Conservation (phyloP, 2,329 filamentous ascomycete species). For the Cordyceps javanica region DNA sequence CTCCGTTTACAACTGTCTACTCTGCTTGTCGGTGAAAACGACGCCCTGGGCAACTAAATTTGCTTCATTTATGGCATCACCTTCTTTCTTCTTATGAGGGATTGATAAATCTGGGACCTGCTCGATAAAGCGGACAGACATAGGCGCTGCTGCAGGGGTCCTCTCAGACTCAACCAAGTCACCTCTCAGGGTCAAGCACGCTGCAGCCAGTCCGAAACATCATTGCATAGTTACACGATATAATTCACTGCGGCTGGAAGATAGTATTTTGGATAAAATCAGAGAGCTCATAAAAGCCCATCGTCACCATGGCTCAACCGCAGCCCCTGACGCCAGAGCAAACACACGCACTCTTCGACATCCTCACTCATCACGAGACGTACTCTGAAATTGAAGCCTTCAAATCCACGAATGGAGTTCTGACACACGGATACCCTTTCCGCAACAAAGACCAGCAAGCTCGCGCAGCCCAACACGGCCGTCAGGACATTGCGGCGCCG, state of each 20-base stretch:
- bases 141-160: not conserved
- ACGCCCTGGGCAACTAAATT: not conserved
- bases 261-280: too few species aligned
- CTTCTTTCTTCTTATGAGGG: not conserved
- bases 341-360: conserved; percentile 50
- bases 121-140: not conserved
- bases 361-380: conserved; percentile 53
- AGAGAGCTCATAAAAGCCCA: too few species aligned
- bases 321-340: conserved; percentile 31
- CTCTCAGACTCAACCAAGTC: not conserved
- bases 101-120: not conserved
- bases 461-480: conserved; percentile 4
- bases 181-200: not conserved
- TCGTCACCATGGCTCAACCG: conserved; percentile 1
- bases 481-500: conserved; percentile 15
- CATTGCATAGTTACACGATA: too few species aligned
- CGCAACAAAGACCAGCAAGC: not conserved
- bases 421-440: conserved; percentile 66
- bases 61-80: not conserved
- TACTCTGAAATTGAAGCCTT: conserved; percentile 67
- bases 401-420: conserved; percentile 57
- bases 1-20: not conserved
- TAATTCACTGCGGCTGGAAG: not conserved
- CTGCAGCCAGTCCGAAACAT: not conserved
- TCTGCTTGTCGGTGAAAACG: not conserved